These are phyloP conservation scores for Kodamaea arcana DNA, from an alignment of 1,139 yeast genomes.

Conservation along the genomic window DNA sequence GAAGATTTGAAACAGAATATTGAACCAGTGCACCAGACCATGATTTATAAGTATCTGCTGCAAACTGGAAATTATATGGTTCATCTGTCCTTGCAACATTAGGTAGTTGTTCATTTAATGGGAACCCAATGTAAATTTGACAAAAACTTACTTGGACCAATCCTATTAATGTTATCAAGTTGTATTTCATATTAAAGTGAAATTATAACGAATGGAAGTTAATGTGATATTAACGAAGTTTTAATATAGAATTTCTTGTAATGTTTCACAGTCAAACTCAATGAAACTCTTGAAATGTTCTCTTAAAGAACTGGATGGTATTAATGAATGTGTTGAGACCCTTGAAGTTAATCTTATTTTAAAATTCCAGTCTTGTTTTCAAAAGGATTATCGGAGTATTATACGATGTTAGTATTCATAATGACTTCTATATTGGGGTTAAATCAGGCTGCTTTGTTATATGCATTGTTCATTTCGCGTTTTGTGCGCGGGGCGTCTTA, in stretches of 20 bases:
- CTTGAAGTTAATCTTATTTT: no score
- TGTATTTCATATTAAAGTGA: no score
- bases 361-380: neutral
- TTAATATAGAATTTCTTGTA: slow-evolving; percentile 17
- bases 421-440: neutral
- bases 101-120: slow-evolving; percentile 79
- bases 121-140: slow-evolving; percentile 61
- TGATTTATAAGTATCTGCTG: slow-evolving; percentile 67
- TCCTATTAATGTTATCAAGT: no score
- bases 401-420: neutral
- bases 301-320: no score
- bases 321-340: no score
- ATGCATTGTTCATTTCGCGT: neutral
- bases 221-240: no score
- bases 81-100: slow-evolving; percentile 74
- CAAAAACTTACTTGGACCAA: slow-evolving; percentile 3
- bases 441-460: neutral
- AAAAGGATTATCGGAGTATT: slow-evolving; percentile 21
- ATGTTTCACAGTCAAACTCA: no score
- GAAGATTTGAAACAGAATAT: slow-evolving; percentile 58
- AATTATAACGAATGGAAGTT: no score
- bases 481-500: no score
- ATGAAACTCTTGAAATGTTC: no score
- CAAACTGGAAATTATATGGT: slow-evolving; percentile 62
- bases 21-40: slow-evolving; percentile 37